These are phyloP conservation scores for Dactylellina cionopaga DNA, from an alignment of 2,329 filamentous ascomycete species.

Conservation along the genomic window DNA sequence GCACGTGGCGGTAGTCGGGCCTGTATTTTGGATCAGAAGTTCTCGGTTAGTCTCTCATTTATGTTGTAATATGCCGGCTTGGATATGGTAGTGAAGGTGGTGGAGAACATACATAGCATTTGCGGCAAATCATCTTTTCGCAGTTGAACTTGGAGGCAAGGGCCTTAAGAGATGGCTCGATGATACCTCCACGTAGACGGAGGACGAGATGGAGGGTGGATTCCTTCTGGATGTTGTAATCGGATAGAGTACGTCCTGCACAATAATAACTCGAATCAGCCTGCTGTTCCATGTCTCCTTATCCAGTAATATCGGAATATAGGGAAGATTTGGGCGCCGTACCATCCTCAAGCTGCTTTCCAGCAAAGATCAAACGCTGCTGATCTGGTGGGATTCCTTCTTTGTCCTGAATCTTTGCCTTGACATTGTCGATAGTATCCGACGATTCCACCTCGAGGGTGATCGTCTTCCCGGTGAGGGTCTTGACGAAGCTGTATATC, in stretches of 20 bases:
- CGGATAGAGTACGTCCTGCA: constrained; percentile 81
- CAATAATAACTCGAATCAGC: constrained; percentile 13
- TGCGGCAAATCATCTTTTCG: constrained; percentile 99
- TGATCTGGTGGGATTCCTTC: constrained; percentile 98
- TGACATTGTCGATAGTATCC: constrained; percentile 99
- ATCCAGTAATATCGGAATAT: constrained; percentile 24
- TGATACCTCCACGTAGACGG: constrained; percentile 98
- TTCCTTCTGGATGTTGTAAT: constrained; percentile 99
- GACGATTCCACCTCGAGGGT: constrained; percentile 99
- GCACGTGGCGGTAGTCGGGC: constrained; percentile 94
- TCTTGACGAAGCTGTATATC: constrained; percentile 91
- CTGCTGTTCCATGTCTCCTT: neutral
- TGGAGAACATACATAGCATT: constrained; percentile 83
- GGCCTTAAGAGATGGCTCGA: constrained; percentile 98
- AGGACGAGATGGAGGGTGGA: constrained; percentile 98
- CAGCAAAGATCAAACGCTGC: constrained; percentile 98
- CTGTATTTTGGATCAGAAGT: constrained; percentile 58
- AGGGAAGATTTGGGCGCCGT: too few relatives aligned
- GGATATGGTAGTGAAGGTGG: too few relatives aligned
- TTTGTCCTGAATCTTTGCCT: constrained; percentile 99
- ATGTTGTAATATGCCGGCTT: too few relatives aligned
- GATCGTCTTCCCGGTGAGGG: constrained; percentile 99
- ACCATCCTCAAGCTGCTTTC: constrained; percentile 97
- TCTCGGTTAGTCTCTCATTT: too few relatives aligned
- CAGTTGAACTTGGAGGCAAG: constrained; percentile 99